These are phyloP conservation scores for Gracilaria gracilis DNA, from an alignment of 23 red algal genomes.

Conservation along the genomic window DNA sequence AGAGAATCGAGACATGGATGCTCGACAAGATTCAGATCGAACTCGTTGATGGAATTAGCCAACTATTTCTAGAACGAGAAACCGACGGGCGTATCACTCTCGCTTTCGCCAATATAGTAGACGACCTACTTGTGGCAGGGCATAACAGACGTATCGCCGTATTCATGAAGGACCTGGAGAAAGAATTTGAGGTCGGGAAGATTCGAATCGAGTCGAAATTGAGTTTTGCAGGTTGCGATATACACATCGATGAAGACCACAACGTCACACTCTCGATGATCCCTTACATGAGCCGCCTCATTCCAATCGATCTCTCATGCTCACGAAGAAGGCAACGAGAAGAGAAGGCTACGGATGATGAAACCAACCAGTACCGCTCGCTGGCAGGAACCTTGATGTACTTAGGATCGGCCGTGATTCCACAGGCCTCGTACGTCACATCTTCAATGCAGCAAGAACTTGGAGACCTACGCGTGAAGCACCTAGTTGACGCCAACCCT, in stretches of 20 bases:
- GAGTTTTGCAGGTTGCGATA: slow-evolving; percentile 23
- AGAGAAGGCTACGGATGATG: slow-evolving; percentile 23
- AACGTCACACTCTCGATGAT: too few species aligned
- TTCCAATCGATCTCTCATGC: neutral
- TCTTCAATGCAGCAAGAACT: slow-evolving; percentile 38
- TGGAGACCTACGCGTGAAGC: neutral
- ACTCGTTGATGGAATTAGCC: slow-evolving; percentile 1
- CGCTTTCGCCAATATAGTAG: slow-evolving; percentile 9
- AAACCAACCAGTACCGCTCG: neutral
- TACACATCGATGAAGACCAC: neutral
- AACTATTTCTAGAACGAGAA: slow-evolving; percentile 13
- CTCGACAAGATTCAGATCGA: neutral
- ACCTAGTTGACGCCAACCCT: slow-evolving; percentile 44
- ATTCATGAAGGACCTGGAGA: neutral
- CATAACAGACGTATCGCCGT: neutral
- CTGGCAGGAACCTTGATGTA: slow-evolving; percentile 44
- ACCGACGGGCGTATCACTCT: slow-evolving; percentile 4
- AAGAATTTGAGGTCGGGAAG: too few species aligned
- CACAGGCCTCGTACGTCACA: neutral
- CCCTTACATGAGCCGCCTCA: neutral
- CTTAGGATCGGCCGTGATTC: slow-evolving; percentile 29
- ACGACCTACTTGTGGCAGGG: slow-evolving; percentile 41
- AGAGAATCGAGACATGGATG: slow-evolving; percentile 42
- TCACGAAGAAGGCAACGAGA: neutral
- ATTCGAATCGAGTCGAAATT: neutral